A percentile compares a stretch with the other conserved stretches of the same genome.
phyloP scores from a whole-genome alignment of 2,329 filamentous ascomycete species.

The Cytospora leucostoma region DNA sequence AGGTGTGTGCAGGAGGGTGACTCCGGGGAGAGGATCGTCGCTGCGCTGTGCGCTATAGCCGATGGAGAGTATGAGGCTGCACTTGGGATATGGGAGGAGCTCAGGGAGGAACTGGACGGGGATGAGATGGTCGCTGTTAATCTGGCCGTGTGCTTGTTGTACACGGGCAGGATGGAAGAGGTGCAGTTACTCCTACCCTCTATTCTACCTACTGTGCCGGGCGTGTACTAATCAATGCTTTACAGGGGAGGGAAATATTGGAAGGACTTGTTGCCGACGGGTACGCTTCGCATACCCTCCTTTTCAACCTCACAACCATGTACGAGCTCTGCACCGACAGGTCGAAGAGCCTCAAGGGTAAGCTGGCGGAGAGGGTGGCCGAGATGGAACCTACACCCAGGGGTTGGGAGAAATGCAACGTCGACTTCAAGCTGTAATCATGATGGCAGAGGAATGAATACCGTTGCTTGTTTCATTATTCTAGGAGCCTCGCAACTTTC shows the following conservation, averaged over 20 bases:
- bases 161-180: slow-evolving; percentile 74
- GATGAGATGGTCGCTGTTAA: slow-evolving; percentile 80
- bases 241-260: slow-evolving; percentile 64
- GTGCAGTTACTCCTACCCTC: slow-evolving; percentile 33
- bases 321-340: slow-evolving; percentile 89
- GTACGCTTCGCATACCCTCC: slow-evolving; percentile 72
- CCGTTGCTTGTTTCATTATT: background rate
- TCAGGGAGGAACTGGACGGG: slow-evolving; percentile 42
- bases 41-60: slow-evolving; percentile 75
- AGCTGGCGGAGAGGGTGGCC: slow-evolving; percentile 70
- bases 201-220: background rate
- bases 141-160: slow-evolving; percentile 79
- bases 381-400: slow-evolving; percentile 54
- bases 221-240: slow-evolving; percentile 31
- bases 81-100: slow-evolving; percentile 59
- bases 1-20: slow-evolving; percentile 48
- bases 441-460: background rate
- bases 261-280: slow-evolving; percentile 65
- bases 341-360: slow-evolving; percentile 68
- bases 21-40: slow-evolving; percentile 52
- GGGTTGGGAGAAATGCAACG: slow-evolving; percentile 71
- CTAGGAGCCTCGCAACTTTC: background rate
- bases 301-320: slow-evolving; percentile 88
- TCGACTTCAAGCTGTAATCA: slow-evolving; percentile 73
- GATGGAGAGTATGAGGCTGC: slow-evolving; percentile 72